A percentile compares a stretch with the other conserved stretches of the same genome.
Conservation (phyloP, 1,284 basidiomycete species). For the Ceratobasidium theobromae region DNA sequence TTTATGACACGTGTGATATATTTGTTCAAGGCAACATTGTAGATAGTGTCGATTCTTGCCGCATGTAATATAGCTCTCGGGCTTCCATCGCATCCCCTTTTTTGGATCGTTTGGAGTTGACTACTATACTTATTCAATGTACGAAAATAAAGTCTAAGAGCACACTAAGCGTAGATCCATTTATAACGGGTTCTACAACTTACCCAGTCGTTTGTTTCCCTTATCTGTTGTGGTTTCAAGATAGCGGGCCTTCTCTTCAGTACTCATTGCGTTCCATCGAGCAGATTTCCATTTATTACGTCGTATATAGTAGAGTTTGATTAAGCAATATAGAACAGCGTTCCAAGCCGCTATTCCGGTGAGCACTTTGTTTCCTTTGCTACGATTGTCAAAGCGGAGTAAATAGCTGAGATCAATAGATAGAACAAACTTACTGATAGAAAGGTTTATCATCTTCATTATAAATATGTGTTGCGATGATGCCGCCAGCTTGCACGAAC, state of each 20-base stretch:
- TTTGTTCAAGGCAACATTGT: slow-evolving; percentile 20
- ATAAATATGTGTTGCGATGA: slow-evolving; percentile 28
- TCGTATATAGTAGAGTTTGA: slow-evolving; percentile 27
- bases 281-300: slow-evolving; percentile 30
- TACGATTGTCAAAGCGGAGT: neutral
- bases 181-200: neutral
- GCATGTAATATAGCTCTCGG: slow-evolving; percentile 2
- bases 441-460: slow-evolving; percentile 21
- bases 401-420: neutral
- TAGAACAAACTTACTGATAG: slow-evolving; percentile 20
- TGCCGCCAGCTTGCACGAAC: slow-evolving; percentile 31
- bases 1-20: neutral
- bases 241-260: slow-evolving; percentile 29
- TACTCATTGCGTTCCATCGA: slow-evolving; percentile 30
- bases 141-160: slow-evolving; percentile 13
- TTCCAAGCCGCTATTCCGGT: slow-evolving; percentile 12
- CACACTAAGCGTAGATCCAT: neutral
- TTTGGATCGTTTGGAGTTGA: neutral
- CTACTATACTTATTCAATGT: neutral
- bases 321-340: slow-evolving; percentile 22
- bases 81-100: neutral
- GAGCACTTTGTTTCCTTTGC: slow-evolving; percentile 30
- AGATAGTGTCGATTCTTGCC: neutral
- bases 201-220: slow-evolving; percentile 25
- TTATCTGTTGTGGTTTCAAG: slow-evolving; percentile 32